These are phyloP conservation scores for Gracilaria domingensis DNA, from an alignment of 23 red algal species.

Conservation along the genomic window DNA sequence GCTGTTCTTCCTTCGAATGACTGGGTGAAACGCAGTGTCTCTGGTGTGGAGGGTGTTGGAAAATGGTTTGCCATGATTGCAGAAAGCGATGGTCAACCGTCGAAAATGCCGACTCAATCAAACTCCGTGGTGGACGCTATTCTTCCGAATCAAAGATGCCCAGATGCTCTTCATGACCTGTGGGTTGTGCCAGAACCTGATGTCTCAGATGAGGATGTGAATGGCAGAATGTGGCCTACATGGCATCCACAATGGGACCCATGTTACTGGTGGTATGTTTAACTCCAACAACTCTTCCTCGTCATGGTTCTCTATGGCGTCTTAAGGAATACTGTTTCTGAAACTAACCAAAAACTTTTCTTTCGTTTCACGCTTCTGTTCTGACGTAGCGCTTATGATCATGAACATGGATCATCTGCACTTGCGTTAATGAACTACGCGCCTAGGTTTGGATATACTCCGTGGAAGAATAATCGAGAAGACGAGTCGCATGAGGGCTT, in stretches of 20 bases:
- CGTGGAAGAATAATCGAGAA: slow-evolving; percentile 68
- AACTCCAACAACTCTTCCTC: too few relatives aligned
- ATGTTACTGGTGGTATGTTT: slow-evolving; percentile 68
- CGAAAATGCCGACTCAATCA: background rate
- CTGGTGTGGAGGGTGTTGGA: slow-evolving; percentile 6
- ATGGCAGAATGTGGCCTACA: slow-evolving; percentile 48
- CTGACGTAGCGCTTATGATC: slow-evolving; percentile 47
- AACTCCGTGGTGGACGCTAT: slow-evolving; percentile 1
- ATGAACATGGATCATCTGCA: slow-evolving; percentile 66
- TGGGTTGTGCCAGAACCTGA: slow-evolving; percentile 59
- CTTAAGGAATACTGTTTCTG: background rate
- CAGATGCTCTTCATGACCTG: slow-evolving; percentile 38
- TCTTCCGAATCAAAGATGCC: slow-evolving; percentile 55
- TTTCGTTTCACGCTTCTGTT: background rate
- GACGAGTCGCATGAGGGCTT: slow-evolving; percentile 63
- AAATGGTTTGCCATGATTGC: slow-evolving; percentile 48
- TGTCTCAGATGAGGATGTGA: slow-evolving; percentile 46
- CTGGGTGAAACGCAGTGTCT: slow-evolving; percentile 28
- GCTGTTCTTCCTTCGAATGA: background rate
- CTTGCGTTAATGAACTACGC: slow-evolving; percentile 52
- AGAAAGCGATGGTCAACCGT: slow-evolving; percentile 39
- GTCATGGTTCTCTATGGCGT: background rate
- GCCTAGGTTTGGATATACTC: slow-evolving; percentile 53
- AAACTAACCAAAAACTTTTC: background rate
- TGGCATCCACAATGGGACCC: slow-evolving; percentile 77